Conservation (phyloP, 306 rosid genomes). For the Trifolium subterraneum region DNA sequence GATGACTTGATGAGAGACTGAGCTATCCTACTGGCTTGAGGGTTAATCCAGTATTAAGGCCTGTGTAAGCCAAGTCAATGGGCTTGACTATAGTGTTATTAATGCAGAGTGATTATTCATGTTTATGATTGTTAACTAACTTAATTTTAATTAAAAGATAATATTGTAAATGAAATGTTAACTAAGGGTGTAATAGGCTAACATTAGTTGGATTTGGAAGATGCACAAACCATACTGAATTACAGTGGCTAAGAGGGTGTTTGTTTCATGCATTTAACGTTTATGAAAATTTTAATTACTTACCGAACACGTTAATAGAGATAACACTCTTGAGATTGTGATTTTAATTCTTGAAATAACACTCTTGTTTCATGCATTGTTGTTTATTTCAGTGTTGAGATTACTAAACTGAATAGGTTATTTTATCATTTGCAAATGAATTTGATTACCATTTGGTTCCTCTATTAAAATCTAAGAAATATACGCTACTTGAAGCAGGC, state of each 20-base stretch:
- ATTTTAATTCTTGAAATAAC: background rate
- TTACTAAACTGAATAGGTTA: conserved; percentile 6
- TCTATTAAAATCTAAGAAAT: conserved; percentile 27
- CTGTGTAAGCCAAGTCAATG: background rate
- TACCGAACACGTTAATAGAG: background rate
- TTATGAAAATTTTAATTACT: background rate
- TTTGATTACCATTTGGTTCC: conserved; percentile 18
- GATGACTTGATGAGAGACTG: background rate
- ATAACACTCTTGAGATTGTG: background rate
- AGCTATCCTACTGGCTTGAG: background rate
- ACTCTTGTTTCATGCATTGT: too few species aligned
- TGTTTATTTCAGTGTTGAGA: conserved; percentile 18
- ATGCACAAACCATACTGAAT: background rate
- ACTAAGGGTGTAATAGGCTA: background rate
- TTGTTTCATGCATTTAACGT: background rate
- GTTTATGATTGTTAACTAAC: background rate
- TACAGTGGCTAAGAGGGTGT: conserved; percentile 2
- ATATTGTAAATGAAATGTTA: background rate
- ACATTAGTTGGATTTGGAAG: conserved; percentile 20
- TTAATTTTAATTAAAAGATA: background rate
- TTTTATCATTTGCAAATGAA: conserved; percentile 27
- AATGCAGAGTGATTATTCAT: background rate
- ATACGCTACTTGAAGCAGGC: conserved; percentile 45
- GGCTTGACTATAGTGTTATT: background rate
- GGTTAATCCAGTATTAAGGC: background rate